Percentiles rank a stretch among this genome's conserved stretches.
phyloP scores from a whole-genome alignment of 1,284 basidiomycete genomes.

The Rhodotorula sp. region DNA sequence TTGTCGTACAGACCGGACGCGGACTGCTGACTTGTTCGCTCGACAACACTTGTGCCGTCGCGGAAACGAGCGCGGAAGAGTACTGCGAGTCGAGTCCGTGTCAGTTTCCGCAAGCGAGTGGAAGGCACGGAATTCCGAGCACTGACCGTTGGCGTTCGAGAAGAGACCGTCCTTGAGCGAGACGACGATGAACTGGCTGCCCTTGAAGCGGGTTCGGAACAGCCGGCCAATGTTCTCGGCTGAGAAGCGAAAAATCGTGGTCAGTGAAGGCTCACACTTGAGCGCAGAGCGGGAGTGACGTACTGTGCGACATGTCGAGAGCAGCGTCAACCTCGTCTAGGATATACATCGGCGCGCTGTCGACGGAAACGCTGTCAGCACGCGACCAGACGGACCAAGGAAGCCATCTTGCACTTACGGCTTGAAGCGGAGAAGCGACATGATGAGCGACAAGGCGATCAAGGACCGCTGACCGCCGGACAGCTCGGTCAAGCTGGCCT shows the following conservation, averaged over 20 bases:
- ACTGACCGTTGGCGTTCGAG: conserved; percentile 83
- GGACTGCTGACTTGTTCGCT: conserved; percentile 44
- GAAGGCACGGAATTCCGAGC: no score
- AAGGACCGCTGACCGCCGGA: conserved; percentile 97
- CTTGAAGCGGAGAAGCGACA: conserved; percentile 97
- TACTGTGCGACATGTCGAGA: conserved; percentile 90
- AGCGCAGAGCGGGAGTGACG: background rate
- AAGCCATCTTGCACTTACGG: background rate
- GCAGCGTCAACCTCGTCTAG: conserved; percentile 92
- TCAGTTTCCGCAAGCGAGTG: no score
- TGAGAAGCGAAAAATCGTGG: conserved; percentile 8
- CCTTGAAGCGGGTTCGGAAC: conserved; percentile 95
- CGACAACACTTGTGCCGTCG: conserved; percentile 48
- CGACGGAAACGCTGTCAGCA: background rate
- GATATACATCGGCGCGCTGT: conserved; percentile 92
- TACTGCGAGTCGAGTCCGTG: conserved; percentile 48
- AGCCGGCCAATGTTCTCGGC: conserved; percentile 87
- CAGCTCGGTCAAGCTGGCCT: conserved; percentile 91
- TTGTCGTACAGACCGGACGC: conserved; percentile 38
- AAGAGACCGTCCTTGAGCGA: conserved; percentile 96
- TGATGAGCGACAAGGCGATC: conserved; percentile 94
- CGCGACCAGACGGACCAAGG: conserved; percentile 52
- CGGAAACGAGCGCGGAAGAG: conserved; percentile 73
- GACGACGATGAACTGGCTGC: conserved; percentile 96
- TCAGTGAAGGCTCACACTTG: background rate